Evolutionary conservation across 805 yeast genomes (phyloP).

Genomic region (Cyberlindnera saturnus): DNA sequence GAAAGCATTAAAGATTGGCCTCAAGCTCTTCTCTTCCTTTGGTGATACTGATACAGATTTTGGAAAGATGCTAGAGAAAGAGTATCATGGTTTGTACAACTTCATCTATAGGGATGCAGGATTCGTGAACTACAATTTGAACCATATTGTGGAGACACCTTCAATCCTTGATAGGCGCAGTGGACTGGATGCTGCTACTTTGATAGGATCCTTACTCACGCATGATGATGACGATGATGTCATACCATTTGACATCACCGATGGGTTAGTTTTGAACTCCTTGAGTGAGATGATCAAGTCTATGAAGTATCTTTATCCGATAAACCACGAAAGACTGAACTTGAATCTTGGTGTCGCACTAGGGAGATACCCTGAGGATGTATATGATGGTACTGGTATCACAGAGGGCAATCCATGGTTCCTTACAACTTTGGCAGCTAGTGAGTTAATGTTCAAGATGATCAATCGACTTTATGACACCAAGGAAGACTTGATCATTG

Average conservation of each 20-base stretch:
- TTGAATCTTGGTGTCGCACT: constrained; percentile 51
- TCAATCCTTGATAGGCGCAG: constrained; percentile 38
- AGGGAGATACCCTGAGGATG: constrained; percentile 92
- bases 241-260: constrained; percentile 59
- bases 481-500: constrained; percentile 39
- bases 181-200: constrained; percentile 76
- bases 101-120: constrained; percentile 29
- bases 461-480: constrained; percentile 37
- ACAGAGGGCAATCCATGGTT: constrained; percentile 95
- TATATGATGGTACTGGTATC: constrained; percentile 68
- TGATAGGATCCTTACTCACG: constrained; percentile 38
- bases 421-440: constrained; percentile 63
- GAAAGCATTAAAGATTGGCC: constrained; percentile 58
- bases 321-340: constrained; percentile 49
- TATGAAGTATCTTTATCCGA: constrained; percentile 72
- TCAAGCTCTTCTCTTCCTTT: constrained; percentile 30
- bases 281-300: constrained; percentile 54
- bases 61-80: constrained; percentile 14
- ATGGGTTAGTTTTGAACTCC: constrained; percentile 54
- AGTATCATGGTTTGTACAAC: constrained; percentile 17
- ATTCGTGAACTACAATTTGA: constrained; percentile 32
- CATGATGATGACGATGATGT: constrained; percentile 40
- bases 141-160: constrained; percentile 72
- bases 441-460: constrained; percentile 54
- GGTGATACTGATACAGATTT: constrained; percentile 25